These are phyloP conservation scores for Echria macrotheca DNA, from an alignment of 495 filamentous ascomycete genomes.

Conservation along the genomic window DNA sequence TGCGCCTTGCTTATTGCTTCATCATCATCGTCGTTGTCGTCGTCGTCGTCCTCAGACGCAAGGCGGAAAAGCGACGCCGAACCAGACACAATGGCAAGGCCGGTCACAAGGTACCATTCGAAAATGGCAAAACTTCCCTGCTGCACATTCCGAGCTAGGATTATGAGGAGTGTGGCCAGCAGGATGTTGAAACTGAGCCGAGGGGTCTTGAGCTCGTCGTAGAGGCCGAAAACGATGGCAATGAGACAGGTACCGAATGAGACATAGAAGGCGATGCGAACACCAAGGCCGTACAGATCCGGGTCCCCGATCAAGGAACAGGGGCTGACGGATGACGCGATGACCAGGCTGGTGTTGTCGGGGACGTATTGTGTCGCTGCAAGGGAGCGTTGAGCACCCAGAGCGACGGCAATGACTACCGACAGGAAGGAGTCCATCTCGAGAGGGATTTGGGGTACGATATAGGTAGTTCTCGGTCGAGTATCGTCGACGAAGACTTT, in stretches of 20 bases:
- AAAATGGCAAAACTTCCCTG: not conserved
- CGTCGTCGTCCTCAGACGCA: not conserved
- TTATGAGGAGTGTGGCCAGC: not conserved
- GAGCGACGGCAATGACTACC: too few species aligned
- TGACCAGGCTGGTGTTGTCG: not conserved
- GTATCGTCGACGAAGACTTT: too few species aligned
- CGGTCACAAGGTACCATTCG: not conserved
- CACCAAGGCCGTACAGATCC: not conserved
- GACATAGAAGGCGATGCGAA: not conserved
- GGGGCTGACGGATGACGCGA: not conserved
- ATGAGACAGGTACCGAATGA: not conserved
- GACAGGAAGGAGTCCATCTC: too few species aligned
- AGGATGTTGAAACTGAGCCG: constrained; percentile 1
- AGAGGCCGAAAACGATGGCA: not conserved
- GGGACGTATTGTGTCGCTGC: too few species aligned
- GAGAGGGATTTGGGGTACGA: too few species aligned
- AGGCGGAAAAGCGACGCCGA: not conserved
- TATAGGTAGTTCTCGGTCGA: too few species aligned
- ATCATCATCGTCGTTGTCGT: not conserved
- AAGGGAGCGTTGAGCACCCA: too few species aligned
- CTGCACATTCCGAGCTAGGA: not conserved
- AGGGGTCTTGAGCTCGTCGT: not conserved
- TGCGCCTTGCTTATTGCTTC: not conserved
- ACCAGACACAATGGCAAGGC: not conserved
- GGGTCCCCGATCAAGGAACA: not conserved